phyloP scores from a whole-genome alignment of 2,329 filamentous ascomycete genomes.

The Zymoseptoria brevis region DNA sequence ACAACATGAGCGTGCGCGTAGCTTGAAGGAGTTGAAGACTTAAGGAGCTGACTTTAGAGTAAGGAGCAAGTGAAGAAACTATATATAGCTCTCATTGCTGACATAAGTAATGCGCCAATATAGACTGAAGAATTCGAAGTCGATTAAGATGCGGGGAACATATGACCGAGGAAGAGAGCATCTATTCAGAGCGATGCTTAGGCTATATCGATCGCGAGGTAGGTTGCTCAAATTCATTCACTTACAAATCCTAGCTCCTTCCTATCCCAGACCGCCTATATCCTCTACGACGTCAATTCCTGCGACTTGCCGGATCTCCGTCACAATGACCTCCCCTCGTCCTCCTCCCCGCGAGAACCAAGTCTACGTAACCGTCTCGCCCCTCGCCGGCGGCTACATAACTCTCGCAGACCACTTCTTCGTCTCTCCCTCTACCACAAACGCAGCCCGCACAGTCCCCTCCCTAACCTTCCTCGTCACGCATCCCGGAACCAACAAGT shows the following conservation, averaged over 20 bases:
- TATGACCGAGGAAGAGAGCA: neutral
- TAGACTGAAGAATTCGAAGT: too few relatives aligned
- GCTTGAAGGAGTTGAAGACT: too few relatives aligned
- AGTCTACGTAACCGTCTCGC: constrained; percentile 24
- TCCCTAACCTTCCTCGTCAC: constrained; percentile 47
- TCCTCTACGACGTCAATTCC: neutral
- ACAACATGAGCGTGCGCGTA: too few relatives aligned
- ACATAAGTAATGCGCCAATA: neutral
- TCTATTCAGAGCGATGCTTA: too few relatives aligned
- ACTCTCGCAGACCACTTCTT: constrained; percentile 25
- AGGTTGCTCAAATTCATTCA: neutral
- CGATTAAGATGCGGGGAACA: too few relatives aligned
- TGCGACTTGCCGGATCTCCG: too few relatives aligned
- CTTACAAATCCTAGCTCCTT: neutral
- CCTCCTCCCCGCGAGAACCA: constrained; percentile 19
- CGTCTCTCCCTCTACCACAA: constrained; percentile 31
- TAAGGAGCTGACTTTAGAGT: too few relatives aligned
- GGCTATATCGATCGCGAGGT: neutral
- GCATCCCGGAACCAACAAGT: constrained; percentile 31
- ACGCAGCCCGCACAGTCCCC: constrained; percentile 42
- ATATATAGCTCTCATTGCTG: neutral
- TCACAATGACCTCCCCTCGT: constrained; percentile 8
- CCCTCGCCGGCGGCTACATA: constrained; percentile 27
- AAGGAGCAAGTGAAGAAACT: too few relatives aligned
- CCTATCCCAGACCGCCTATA: neutral